phyloP scores from a whole-genome alignment of 1,284 basidiomycete genomes.

The Cutaneotrichosporon spelunceum region DNA sequence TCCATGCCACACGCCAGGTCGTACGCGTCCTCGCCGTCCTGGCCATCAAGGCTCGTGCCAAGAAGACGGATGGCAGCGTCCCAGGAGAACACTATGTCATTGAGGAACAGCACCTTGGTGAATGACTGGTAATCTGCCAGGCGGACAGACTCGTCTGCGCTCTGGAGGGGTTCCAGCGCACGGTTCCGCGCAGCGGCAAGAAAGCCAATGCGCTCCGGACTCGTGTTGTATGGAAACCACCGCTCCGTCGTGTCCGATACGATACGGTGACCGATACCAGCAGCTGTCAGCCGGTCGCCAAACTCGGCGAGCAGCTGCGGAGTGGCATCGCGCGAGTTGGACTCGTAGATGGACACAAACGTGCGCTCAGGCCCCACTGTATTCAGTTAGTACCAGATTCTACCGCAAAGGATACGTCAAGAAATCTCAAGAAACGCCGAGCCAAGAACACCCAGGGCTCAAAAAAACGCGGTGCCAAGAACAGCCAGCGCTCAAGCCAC shows the following conservation, averaged over 20 bases:
- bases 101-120: conserved; percentile 57
- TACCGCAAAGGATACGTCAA: not conserved
- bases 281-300: conserved; percentile 41
- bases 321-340: conserved; percentile 56
- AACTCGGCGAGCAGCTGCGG: conserved; percentile 52
- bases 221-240: conserved; percentile 46
- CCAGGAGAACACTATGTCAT: conserved; percentile 57
- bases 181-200: conserved; percentile 56
- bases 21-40: conserved; percentile 44
- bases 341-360: conserved; percentile 61
- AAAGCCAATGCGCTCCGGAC: conserved; percentile 54
- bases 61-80: conserved; percentile 56
- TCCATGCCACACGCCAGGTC: conserved; percentile 62
- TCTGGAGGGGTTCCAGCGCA: conserved; percentile 52
- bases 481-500: not conserved
- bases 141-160: conserved; percentile 17
- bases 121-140: conserved; percentile 51
- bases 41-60: conserved; percentile 46
- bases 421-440: not conserved
- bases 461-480: not conserved
- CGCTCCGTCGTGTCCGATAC: conserved; percentile 39
- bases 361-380: conserved; percentile 57
- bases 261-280: conserved; percentile 49
- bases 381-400: not conserved
- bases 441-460: not conserved